Conservation (phyloP, 169 alveolate genomes). For the Plasmodium cynomolgi region DNA sequence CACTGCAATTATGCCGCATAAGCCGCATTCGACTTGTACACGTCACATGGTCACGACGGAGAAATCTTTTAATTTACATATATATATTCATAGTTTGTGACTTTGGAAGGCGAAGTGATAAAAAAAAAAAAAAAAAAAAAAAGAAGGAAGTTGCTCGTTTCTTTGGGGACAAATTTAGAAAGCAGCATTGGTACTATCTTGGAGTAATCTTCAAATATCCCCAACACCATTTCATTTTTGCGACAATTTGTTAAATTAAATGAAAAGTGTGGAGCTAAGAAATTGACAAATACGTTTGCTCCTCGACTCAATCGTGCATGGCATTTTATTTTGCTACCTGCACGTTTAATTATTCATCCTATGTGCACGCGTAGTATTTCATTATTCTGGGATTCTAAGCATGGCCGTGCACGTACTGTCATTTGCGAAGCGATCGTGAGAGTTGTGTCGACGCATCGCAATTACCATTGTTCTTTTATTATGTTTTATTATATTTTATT, state of each 20-base stretch:
- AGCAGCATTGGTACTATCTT: not conserved
- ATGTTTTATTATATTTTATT: not conserved
- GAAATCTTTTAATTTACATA: not conserved
- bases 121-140: too few relatives aligned
- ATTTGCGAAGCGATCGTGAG: not conserved
- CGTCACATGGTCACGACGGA: not conserved
- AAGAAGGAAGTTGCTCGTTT: not conserved
- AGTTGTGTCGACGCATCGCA: not conserved
- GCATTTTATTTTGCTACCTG: not conserved
- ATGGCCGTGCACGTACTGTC: not conserved
- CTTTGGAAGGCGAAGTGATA: not conserved
- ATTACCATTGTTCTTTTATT: not conserved
- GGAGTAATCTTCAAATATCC: not conserved
- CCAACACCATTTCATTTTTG: not conserved
- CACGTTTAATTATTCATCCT: not conserved
- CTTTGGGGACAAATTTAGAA: not conserved
- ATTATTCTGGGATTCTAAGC: not conserved
- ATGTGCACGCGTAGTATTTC: not conserved
- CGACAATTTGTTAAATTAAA: not conserved
- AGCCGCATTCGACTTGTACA: not conserved
- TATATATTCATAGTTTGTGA: not conserved
- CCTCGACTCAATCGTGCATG: not conserved
- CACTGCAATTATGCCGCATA: not conserved
- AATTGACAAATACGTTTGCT: not conserved
- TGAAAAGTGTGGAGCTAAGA: not conserved